Base-by-base conservation (phyloP, 2,329 filamentous ascomycete genomes). In the Penicillium decumbens region DNA sequence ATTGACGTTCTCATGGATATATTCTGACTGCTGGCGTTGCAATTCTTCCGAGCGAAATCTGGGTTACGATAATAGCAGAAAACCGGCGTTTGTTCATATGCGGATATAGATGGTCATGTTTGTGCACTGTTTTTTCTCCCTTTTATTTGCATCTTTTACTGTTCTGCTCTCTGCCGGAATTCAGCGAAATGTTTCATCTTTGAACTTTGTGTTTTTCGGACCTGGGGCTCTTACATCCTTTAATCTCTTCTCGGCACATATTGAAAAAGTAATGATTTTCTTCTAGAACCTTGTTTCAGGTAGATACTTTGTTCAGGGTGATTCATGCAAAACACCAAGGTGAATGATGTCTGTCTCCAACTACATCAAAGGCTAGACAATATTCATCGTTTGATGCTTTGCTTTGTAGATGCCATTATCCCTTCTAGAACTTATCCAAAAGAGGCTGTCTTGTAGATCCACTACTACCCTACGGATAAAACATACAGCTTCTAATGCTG, bases 21-120 rank as follows among this genome's bases (percentile, higher is more conserved):
- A 58, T 51, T 55, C 47, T 33, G 15, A 41, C 40, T 40, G 28
- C 41, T 28, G 37, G 55, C 33, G 37, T 37, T 44, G 38, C 43
- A 10, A 44, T 35, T 49, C 28, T 29, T 41, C 33, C 39, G 29
- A 61, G 57, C 56, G 57, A 49, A 45, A 54, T 54, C 61, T 49
- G 29, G 45, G 37, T 64, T 49, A 65, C 53, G 59, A 65, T 56
- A 59, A 61, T 61, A 64, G 62, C 61, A 63, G 60, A 58, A 56
- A 61, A 54, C 50, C 52, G 58, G 59, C 59, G 59, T 61, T 60
- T 49, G 39, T 51, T 50, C 25, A 50, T 44, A 42, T 43, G 47
- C 43, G 32, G 51, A 44, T 40, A 37, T 53, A 45, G 42, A 43
- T 48, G 53, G 51, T 56, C 55, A 44, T 44, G 35, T 41, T 29